These are phyloP conservation scores for Bothriochloa decipiens DNA, from an alignment of 176 grass and related monocot genomes.

Conservation along the genomic window DNA sequence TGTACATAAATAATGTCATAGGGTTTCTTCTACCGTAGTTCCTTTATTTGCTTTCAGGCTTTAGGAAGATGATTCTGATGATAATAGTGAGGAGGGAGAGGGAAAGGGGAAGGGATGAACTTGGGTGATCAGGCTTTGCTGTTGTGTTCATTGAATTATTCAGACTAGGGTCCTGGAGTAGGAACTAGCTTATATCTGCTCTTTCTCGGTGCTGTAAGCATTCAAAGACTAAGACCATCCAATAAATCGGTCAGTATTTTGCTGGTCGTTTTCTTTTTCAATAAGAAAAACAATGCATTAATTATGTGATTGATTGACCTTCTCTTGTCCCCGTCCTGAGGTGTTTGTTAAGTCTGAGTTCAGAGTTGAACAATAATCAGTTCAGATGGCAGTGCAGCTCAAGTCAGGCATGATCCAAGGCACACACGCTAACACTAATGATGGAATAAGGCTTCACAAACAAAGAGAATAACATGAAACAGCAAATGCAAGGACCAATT, in stretches of 20 bases:
- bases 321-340: not conserved
- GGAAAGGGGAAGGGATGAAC: constrained; percentile 13
- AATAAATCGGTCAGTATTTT: not conserved
- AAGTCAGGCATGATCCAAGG: not conserved
- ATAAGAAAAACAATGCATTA: not conserved
- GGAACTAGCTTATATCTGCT: not conserved
- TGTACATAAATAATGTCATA: constrained; percentile 40
- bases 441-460: not conserved
- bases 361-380: not conserved
- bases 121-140: constrained; percentile 4
- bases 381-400: not conserved
- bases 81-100: constrained; percentile 17
- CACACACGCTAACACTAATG: not conserved
- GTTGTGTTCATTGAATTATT: not conserved
- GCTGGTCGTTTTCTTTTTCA: not conserved
- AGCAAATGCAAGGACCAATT: not conserved
- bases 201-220: not conserved
- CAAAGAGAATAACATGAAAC: not conserved
- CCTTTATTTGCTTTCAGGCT: not conserved
- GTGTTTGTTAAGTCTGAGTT: not conserved
- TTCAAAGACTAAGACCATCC: not conserved
- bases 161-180: not conserved
- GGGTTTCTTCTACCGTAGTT: constrained; percentile 24
- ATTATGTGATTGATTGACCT: not conserved
- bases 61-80: not conserved